phyloP scores from a whole-genome alignment of 139 green algal species.

The Mychonastes homosphaera region DNA sequence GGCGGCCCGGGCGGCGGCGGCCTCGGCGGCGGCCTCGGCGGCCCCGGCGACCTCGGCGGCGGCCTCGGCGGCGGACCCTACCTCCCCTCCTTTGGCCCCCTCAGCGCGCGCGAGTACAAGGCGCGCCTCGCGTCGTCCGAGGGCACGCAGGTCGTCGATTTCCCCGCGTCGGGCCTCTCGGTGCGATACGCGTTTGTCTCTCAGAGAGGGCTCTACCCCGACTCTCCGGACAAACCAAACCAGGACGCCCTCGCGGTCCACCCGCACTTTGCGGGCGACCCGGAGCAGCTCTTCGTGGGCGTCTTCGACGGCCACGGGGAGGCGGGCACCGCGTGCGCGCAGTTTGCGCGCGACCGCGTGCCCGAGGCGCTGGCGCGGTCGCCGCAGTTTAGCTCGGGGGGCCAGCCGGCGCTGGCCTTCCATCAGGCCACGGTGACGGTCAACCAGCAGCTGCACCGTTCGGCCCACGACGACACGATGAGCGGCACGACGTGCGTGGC shows the following conservation, averaged over 20 bases:
- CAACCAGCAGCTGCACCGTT: conserved; percentile 70
- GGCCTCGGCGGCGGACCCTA: background rate
- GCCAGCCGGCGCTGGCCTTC: conserved; percentile 32
- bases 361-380: background rate
- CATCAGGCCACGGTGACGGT: conserved; percentile 53
- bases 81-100: conserved; percentile 25
- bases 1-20: background rate
- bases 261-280: conserved; percentile 47
- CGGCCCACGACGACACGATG: conserved; percentile 50
- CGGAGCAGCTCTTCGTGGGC: conserved; percentile 54
- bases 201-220: conserved; percentile 83
- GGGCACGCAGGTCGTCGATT: conserved; percentile 31
- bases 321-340: conserved; percentile 50
- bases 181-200: conserved; percentile 71
- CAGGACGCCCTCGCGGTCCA: conserved; percentile 72
- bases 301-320: conserved; percentile 88
- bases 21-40: background rate
- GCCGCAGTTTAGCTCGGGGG: background rate
- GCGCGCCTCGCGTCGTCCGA: conserved; percentile 36
- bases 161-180: conserved; percentile 33
- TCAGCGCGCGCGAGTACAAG: conserved; percentile 49
- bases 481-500: conserved; percentile 79
- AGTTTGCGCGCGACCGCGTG: conserved; percentile 72
- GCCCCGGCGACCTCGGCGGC: background rate
- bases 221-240: conserved; percentile 73